Percentiles rank a stretch among this genome's conserved stretches.
Evolutionary conservation across 1,139 yeast genomes (phyloP).

Genomic region (Blastobotrys ciferrii): DNA sequence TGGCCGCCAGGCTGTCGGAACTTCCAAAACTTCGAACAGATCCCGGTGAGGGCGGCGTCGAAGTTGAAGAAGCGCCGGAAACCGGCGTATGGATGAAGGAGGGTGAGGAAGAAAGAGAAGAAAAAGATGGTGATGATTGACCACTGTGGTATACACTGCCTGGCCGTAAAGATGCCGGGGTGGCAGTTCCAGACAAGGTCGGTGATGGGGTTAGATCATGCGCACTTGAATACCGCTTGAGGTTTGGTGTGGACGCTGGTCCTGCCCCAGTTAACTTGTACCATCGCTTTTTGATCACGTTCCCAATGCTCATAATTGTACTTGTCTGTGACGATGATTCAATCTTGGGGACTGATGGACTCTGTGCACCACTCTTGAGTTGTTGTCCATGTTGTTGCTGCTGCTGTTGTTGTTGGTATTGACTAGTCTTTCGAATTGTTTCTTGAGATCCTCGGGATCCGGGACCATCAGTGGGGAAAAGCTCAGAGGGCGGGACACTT

Average conservation of each 20-base stretch:
- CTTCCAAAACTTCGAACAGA: conserved; percentile 15
- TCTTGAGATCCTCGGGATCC: conserved; percentile 13
- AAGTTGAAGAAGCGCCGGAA: conserved; percentile 20
- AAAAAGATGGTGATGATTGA: conserved; percentile 14
- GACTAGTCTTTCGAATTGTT: conserved; percentile 9
- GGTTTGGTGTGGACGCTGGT: conserved; percentile 14
- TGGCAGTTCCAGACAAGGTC: background rate
- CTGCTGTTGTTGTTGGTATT: background rate
- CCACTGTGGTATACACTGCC: background rate
- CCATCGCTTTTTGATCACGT: conserved; percentile 20
- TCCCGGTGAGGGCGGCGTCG: conserved; percentile 25
- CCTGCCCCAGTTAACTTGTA: conserved; percentile 10
- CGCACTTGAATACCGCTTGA: conserved; percentile 19
- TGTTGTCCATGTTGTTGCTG: background rate
- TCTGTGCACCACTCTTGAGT: background rate
- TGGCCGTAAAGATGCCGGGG: background rate
- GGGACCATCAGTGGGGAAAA: conserved; percentile 10
- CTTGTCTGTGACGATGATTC: background rate
- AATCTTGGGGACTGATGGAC: background rate
- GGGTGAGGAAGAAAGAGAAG: conserved; percentile 20
- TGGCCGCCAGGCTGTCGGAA: background rate
- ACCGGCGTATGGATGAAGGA: conserved; percentile 22
- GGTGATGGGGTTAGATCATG: background rate
- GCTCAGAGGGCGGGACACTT: conserved; percentile 10
- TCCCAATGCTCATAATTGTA: conserved; percentile 7